phyloP scores from a whole-genome alignment of 768 basidiomycete genomes.

The Pulveroboletus sp. region DNA sequence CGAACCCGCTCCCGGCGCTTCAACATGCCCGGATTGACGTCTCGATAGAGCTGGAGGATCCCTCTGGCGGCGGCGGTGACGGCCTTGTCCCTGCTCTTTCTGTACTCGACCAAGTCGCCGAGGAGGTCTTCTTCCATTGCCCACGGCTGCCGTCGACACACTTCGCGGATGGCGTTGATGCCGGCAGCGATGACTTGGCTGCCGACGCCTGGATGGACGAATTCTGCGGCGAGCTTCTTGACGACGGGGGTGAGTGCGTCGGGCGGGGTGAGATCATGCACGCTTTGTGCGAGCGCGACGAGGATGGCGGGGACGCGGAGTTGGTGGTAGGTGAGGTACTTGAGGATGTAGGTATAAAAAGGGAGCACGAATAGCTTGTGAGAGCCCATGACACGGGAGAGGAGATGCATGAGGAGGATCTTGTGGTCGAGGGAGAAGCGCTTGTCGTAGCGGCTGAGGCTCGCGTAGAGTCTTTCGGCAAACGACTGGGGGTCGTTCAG shows the following conservation, averaged over 20 bases:
- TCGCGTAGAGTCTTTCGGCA: conserved; percentile 87
- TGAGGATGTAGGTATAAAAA: conserved; percentile 95
- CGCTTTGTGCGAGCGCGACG: conserved; percentile 89
- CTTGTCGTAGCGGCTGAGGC: conserved; percentile 81
- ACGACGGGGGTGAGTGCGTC: conserved; percentile 87
- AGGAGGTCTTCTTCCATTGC: conserved; percentile 94
- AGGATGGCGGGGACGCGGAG: conserved; percentile 90
- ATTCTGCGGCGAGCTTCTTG: conserved; percentile 89
- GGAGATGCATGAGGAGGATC: conserved; percentile 93
- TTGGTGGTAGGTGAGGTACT: conserved; percentile 90
- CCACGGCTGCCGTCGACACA: conserved; percentile 94
- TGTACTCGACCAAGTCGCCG: conserved; percentile 89
- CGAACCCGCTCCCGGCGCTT: conserved; percentile 74
- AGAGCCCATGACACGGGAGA: conserved; percentile 87
- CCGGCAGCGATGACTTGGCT: conserved; percentile 95
- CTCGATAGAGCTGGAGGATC: conserved; percentile 86
- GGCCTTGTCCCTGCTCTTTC: conserved; percentile 91
- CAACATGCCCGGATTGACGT: conserved; percentile 91
- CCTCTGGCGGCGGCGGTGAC: conserved; percentile 88
- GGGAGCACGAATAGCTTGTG: conserved; percentile 92
- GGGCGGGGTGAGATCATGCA: conserved; percentile 93
- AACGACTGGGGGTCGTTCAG: conserved; percentile 95
- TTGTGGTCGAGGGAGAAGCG: conserved; percentile 97
- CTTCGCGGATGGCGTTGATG: conserved; percentile 91
- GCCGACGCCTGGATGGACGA: conserved; percentile 95